These are phyloP conservation scores for Teunomyces panamensis DNA, from an alignment of 805 yeast genomes.

Conservation along the genomic window DNA sequence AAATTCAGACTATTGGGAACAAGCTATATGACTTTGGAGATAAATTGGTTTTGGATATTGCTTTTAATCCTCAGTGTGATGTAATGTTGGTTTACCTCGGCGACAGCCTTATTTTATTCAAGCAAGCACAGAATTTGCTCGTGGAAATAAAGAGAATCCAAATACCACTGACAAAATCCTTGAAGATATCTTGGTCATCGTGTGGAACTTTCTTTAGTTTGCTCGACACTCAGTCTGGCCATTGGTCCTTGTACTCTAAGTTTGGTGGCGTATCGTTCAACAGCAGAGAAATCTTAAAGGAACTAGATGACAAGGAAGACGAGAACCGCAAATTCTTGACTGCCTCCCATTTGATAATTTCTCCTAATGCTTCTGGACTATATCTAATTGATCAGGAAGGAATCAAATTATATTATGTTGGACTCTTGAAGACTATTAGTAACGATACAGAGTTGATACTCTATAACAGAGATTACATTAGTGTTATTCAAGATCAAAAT, in stretches of 20 bases:
- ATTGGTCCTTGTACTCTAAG: slow-evolving; percentile 33
- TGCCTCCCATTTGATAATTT: slow-evolving; percentile 21
- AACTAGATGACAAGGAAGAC: slow-evolving; percentile 15
- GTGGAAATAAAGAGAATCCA: not conserved
- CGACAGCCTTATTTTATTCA: slow-evolving; percentile 8
- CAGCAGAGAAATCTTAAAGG: slow-evolving; percentile 21
- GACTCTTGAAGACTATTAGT: slow-evolving; percentile 13
- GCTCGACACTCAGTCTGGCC: slow-evolving; percentile 15
- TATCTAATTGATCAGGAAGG: slow-evolving; percentile 14
- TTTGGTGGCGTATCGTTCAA: slow-evolving; percentile 33
- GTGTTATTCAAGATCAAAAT: slow-evolving; percentile 17
- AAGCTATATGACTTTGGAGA: slow-evolving; percentile 2
- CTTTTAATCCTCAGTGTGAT: slow-evolving; percentile 24
- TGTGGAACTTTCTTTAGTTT: slow-evolving; percentile 32
- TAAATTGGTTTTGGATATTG: slow-evolving; percentile 1
- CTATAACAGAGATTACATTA: slow-evolving; percentile 25
- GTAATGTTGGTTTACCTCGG: slow-evolving; percentile 15
- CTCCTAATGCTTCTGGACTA: slow-evolving; percentile 23
- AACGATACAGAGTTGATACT: slow-evolving; percentile 14
- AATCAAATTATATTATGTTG: slow-evolving; percentile 19
- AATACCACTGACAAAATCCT: not conserved
- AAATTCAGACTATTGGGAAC: slow-evolving; percentile 1
- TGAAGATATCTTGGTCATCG: slow-evolving; percentile 29
- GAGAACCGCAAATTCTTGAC: slow-evolving; percentile 21
- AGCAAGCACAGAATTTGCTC: slow-evolving; percentile 4